phyloP scores from a whole-genome alignment of 345 rosid genomes.

The Capsella bursapastoris region DNA sequence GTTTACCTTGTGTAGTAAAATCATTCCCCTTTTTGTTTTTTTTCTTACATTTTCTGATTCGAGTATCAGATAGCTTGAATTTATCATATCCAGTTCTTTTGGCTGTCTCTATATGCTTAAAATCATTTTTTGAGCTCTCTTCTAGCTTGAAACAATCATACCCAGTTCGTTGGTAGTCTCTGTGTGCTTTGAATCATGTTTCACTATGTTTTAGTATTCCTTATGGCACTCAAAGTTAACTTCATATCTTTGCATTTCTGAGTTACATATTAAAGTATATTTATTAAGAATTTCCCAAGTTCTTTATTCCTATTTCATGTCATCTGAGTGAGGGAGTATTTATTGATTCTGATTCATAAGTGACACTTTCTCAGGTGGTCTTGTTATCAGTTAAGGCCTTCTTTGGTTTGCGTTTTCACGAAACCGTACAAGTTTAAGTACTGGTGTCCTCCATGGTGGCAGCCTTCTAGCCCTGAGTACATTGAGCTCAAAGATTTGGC shows the following conservation, averaged over 20 bases:
- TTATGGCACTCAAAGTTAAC: constrained; percentile 54
- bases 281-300: not conserved
- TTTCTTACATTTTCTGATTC: not conserved
- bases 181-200: no score
- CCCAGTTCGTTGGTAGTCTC: no score
- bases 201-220: constrained; percentile 80
- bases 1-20: not conserved
- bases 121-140: constrained; percentile 4
- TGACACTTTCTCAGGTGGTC: constrained; percentile 55
- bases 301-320: no score
- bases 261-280: not conserved
- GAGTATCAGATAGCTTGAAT: constrained; percentile 2
- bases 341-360: not conserved
- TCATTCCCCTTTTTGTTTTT: no score
- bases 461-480: constrained; percentile 83
- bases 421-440: constrained; percentile 57
- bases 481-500: constrained; percentile 83
- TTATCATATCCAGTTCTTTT: constrained; percentile 1
- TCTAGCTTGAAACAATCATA: constrained; percentile 25
- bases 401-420: constrained; percentile 75
- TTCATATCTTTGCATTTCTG: not conserved
- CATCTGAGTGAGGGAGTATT: no score
- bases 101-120: not conserved
- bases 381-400: constrained; percentile 71
- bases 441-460: constrained; percentile 69